Base-by-base conservation (phyloP, 345 rosid genomes). In the thale cress (Arabidopsis thaliana) region DNA sequence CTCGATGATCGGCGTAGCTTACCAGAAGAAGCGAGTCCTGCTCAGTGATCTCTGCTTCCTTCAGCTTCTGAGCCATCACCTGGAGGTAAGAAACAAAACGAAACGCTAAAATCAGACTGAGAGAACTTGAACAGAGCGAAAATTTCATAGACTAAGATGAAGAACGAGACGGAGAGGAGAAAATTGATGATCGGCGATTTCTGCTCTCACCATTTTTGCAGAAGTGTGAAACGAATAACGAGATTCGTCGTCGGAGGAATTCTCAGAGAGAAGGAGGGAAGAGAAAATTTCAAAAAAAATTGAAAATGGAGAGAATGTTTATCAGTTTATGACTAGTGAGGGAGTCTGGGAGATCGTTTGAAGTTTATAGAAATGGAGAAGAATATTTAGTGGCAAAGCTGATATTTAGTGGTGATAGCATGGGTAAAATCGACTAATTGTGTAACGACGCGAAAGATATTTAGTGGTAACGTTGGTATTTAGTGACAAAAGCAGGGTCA, bases 1-100 rank as follows among this genome's bases (percentile, higher is more conserved):
- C 60, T 61, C 66, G 44, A 46, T 2, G 78, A 59, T 12, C 50
- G 73, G 55, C 36, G 69, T 7, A 23, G 48, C 61, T 78, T 85
- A 96, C 98, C 90, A 96, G 87, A 65, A 93, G 99, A 71, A 96
- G 96, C n/a, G 97, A 96, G 80, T 93, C 94, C 85, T 93, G 98
- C 74, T 93, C 97, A 4, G 97, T 93, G 84, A 96, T 93, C 86
- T 91, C 94, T 8, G 98, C 83, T 84, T 96, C 96, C 60, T 89
- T 96, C 68, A 90, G 80, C 73, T 89, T 91, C 84, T 89, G 99
- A 22, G 84, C 89, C 38, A 86, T 83, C 55, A 89, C 98, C 97
- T 96, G 86, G 86, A 81, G 61, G 13, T 1, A 50, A 44, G 22
- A 48, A 66, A 22, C 2, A 57, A 57, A 34, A 71, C 22, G 23